Base-by-base conservation (phyloP, 768 basidiomycete genomes). In the Panus rudis region DNA sequence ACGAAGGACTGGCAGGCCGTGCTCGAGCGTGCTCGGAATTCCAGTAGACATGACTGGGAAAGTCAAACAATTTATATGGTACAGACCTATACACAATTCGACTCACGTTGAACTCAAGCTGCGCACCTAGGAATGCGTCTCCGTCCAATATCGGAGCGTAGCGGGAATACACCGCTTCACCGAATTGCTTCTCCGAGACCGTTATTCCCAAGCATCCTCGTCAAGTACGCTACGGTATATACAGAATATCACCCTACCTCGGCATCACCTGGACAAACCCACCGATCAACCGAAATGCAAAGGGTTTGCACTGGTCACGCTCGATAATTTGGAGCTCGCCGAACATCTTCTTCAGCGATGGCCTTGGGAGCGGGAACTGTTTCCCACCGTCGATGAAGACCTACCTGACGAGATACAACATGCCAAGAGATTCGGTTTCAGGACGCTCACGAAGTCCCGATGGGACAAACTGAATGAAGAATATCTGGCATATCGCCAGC, bases 291-390 rank as follows among this genome's bases (percentile, higher is more conserved):
- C 81, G 2, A 73, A 71, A 42, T 81, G 73, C 60, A 89, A 83
- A 65, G 83, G 84, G 2, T 90, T 89, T 48, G 84, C 85, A 0
- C 72, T 91, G 22, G 64, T 90, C 42, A 77, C 77, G 0, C 64
- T 90, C 33, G 58, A 66, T 2, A 45, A 60, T 4, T 26, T 55
- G 1, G 58, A 63, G 1, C 70, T 77, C 20, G 68, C 63, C 2
- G 60, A 71, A 6, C 46, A 56, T 2, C 47, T 90, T 0, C 57
- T 78, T 1, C 28, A 61, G 0, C 52, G 53, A 19, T 91, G 84
- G 81, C 78, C 79, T 5, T 91, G 88, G 84, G 58, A 66, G 31
- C 63, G 59, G 1, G 41, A 32, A 10, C 24, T 22, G 4, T 13
- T n/a, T 3, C 39, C 40, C 23, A 11, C 19, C 4, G 17, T 7